These are phyloP conservation scores for Cryomyces antarcticus DNA, from an alignment of 495 filamentous ascomycete species.

Conservation along the genomic window DNA sequence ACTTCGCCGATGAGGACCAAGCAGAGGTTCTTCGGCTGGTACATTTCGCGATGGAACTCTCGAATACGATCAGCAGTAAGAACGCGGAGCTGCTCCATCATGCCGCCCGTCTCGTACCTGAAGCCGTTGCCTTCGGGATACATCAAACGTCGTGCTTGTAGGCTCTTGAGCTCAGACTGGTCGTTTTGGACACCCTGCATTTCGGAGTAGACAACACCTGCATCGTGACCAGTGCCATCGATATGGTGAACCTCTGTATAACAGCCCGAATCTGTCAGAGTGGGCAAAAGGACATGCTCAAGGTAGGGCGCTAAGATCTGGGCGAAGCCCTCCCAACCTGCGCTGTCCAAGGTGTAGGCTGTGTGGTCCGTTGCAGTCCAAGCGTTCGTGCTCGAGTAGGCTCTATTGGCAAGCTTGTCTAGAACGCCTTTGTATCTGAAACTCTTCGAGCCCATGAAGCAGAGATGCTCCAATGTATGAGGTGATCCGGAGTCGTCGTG, in stretches of 20 bases:
- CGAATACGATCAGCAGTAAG: slow-evolving; percentile 78
- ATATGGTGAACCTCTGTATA: slow-evolving; percentile 95
- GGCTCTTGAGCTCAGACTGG: slow-evolving; percentile 62
- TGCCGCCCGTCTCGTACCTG: slow-evolving; percentile 88
- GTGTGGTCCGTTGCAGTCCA: slow-evolving; percentile 93
- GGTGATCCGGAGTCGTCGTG: slow-evolving; percentile 90
- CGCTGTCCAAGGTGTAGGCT: slow-evolving; percentile 86
- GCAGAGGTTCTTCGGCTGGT: slow-evolving; percentile 90
- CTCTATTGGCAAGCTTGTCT: slow-evolving; percentile 78
- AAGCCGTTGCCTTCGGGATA: slow-evolving; percentile 86
- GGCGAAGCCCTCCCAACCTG: slow-evolving; percentile 91
- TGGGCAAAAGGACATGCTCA: slow-evolving; percentile 82
- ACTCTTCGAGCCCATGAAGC: slow-evolving; percentile 93
- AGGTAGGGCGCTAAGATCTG: slow-evolving; percentile 89
- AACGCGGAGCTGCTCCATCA: slow-evolving; percentile 79
- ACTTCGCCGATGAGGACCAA: slow-evolving; percentile 78
- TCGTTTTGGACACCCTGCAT: slow-evolving; percentile 93
- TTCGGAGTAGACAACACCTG: slow-evolving; percentile 91
- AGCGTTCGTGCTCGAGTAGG: slow-evolving; percentile 87
- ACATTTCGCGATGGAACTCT: slow-evolving; percentile 88
- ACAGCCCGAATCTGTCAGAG: slow-evolving; percentile 77
- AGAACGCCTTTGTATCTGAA: slow-evolving; percentile 88
- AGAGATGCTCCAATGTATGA: slow-evolving; percentile 87
- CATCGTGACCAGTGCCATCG: slow-evolving; percentile 81
- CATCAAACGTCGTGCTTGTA: slow-evolving; percentile 50